Evolutionary conservation across 2,329 filamentous ascomycete genomes (phyloP).

Genomic region (Tolypocladium tropicale): DNA sequence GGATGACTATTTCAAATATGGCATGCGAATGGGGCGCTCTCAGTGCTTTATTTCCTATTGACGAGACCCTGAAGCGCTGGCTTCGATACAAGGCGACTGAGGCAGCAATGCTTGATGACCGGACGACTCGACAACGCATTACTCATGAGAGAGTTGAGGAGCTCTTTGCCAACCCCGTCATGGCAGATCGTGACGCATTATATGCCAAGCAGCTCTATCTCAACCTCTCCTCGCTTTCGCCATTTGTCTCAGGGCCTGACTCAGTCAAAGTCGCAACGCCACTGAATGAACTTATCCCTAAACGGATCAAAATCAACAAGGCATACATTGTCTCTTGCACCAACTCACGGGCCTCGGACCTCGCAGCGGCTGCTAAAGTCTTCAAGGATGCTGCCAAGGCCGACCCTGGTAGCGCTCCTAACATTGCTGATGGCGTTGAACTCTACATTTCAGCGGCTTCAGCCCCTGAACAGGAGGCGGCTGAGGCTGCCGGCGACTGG

Average conservation of each 20-base stretch:
- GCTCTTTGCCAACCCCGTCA: constrained; percentile 54
- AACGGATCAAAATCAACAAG: constrained; percentile 70
- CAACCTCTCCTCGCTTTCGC: constrained; percentile 72
- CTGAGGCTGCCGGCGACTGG: constrained; percentile 76
- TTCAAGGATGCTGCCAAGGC: constrained; percentile 65
- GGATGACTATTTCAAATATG: constrained; percentile 73
- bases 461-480: constrained; percentile 58
- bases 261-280: constrained; percentile 82
- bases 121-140: constrained; percentile 46
- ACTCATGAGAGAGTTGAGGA: constrained; percentile 64
- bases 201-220: constrained; percentile 81
- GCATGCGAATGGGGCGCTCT: constrained; percentile 72
- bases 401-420: constrained; percentile 53
- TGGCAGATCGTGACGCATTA: constrained; percentile 63
- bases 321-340: constrained; percentile 88
- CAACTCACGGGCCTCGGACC: constrained; percentile 71
- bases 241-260: constrained; percentile 80
- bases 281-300: constrained; percentile 57
- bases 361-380: constrained; percentile 71
- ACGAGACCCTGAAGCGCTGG: constrained; percentile 62
- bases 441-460: constrained; percentile 88
- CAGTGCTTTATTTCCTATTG: constrained; percentile 60
- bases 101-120: constrained; percentile 46
- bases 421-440: constrained; percentile 64
- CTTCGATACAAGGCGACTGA: constrained; percentile 65